Evolutionary conservation across 2,329 filamentous ascomycete genomes (phyloP).

Genomic region (Trichoderma cornu-damae): DNA sequence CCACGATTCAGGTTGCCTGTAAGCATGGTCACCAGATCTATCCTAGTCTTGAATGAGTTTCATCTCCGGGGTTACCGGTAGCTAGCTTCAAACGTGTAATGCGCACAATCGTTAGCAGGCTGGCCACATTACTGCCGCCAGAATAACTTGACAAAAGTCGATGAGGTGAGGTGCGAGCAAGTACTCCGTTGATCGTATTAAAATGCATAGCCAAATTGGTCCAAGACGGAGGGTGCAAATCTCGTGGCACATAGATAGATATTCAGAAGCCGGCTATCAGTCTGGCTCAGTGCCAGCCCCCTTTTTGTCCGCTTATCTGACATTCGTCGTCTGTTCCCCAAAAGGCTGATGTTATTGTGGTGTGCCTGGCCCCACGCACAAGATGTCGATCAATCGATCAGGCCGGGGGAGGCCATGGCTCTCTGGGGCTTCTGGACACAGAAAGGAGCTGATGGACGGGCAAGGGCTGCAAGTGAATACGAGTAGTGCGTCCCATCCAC

Average conservation of each 20-base stretch:
- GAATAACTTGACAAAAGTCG: background rate
- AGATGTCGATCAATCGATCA: constrained; percentile 12
- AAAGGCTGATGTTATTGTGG: background rate
- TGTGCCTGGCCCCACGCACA: background rate
- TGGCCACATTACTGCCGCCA: background rate
- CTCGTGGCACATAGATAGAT: background rate
- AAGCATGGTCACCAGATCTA: background rate
- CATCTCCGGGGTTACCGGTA: background rate
- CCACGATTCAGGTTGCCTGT: background rate
- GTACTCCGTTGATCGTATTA: background rate
- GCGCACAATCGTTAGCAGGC: background rate
- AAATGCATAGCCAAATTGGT: constrained; percentile 1
- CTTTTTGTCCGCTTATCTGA: constrained; percentile 2
- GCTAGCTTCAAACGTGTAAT: background rate
- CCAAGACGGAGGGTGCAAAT: background rate
- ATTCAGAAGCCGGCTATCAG: constrained; percentile 9
- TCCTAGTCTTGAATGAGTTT: background rate
- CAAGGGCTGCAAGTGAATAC: background rate
- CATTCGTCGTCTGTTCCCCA: background rate
- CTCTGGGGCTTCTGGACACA: background rate
- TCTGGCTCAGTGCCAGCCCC: background rate
- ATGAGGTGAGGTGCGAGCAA: background rate
- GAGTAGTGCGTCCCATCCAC: background rate
- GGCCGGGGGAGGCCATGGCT: background rate
- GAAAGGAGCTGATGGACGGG: background rate